phyloP scores from a whole-genome alignment of 164 flowering plant genomes.

The Tinospora cordifolia region DNA sequence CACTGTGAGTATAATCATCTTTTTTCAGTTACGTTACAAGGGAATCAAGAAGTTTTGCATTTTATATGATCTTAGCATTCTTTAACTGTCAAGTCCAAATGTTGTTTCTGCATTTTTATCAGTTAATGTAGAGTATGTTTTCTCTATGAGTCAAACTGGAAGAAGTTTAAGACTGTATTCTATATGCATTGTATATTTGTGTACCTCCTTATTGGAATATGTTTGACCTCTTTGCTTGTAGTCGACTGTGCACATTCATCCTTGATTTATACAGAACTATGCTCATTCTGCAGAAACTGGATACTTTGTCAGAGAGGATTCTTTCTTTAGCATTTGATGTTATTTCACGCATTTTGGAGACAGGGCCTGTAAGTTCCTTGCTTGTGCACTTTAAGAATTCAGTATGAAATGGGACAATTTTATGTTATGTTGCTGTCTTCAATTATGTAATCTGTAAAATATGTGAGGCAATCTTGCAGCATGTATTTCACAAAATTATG shows the following conservation, averaged over 20 bases:
- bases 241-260: not conserved
- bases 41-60: not conserved
- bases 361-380: slow-evolving; percentile 58
- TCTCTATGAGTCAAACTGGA: too few relatives aligned
- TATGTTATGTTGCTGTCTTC: not conserved
- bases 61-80: not conserved
- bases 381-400: not conserved
- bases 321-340: slow-evolving; percentile 67
- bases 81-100: too few relatives aligned
- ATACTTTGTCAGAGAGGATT: slow-evolving; percentile 53
- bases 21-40: not conserved
- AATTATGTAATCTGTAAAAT: not conserved
- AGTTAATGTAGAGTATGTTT: not conserved
- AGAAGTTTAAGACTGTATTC: not conserved
- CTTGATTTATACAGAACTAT: not conserved
- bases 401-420: not conserved
- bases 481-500: too few relatives aligned
- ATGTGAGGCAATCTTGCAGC: too few relatives aligned
- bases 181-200: not conserved
- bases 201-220: not conserved
- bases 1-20: slow-evolving; percentile 35
- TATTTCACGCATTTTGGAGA: slow-evolving; percentile 61
- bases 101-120: not conserved
- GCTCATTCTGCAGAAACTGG: slow-evolving; percentile 47
- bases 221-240: not conserved